Evolutionary conservation across 306 rosid species (phyloP).

Genomic region (Citrullus mucosospermus): DNA sequence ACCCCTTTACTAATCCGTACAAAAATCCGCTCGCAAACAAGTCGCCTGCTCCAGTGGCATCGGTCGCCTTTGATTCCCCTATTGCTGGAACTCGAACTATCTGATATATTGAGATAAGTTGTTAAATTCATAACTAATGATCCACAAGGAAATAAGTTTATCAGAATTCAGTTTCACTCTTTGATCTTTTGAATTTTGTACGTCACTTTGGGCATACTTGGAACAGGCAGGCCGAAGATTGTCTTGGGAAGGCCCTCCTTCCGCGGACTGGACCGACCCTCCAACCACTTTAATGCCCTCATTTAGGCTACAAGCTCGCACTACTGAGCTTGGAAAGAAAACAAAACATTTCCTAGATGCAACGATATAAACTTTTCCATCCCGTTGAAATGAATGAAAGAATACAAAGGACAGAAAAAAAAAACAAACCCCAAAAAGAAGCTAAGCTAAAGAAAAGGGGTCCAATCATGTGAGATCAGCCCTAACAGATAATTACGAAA

Average conservation of each 20-base stretch:
- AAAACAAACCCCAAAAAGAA: background rate
- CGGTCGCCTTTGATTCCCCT: constrained; percentile 59
- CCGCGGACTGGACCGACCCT: too few species aligned
- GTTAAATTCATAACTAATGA: background rate
- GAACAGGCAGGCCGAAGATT: too few species aligned
- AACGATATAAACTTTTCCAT: background rate
- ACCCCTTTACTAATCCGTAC: constrained; percentile 74
- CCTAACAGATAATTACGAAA: background rate
- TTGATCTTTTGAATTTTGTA: background rate
- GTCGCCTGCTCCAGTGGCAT: constrained; percentile 98
- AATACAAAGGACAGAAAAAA: background rate
- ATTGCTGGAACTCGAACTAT: constrained; percentile 58
- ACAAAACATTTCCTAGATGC: background rate
- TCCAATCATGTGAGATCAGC: background rate
- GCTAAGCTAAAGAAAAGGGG: background rate
- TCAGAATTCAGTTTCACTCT: background rate
- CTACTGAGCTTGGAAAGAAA: background rate
- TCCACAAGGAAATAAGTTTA: background rate
- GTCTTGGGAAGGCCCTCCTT: too few species aligned
- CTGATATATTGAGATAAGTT: constrained; percentile 19
- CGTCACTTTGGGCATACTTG: background rate
- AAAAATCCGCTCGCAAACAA: constrained; percentile 89
- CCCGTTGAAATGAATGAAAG: background rate
- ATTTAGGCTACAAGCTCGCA: too few species aligned
- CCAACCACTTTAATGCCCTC: too few species aligned